Percentiles rank a stretch among this genome's conserved stretches.
These are phyloP conservation scores for Vigna mungo DNA, from an alignment of 306 rosid genomes.

Conservation along the genomic window DNA sequence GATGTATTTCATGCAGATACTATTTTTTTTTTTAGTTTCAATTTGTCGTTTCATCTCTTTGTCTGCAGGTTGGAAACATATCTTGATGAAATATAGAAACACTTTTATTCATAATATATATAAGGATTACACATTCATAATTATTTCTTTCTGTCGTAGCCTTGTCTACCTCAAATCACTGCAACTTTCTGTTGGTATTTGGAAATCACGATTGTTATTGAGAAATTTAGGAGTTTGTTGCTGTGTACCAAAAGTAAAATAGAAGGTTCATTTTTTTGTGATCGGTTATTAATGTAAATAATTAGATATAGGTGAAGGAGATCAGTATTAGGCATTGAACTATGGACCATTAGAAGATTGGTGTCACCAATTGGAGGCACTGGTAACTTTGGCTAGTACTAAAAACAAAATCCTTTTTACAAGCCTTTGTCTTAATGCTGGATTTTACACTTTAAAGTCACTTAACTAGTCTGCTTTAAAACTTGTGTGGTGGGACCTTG, in stretches of 20 bases:
- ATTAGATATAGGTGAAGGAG: conserved; percentile 23
- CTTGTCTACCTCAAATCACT: conserved; percentile 9
- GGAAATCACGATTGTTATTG: neutral
- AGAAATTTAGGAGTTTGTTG: neutral
- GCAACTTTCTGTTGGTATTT: conserved; percentile 20
- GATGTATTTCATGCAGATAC: conserved; percentile 9
- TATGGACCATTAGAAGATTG: neutral
- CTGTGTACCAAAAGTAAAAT: neutral
- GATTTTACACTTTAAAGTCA: neutral
- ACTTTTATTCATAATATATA: neutral
- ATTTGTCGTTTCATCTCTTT: conserved; percentile 6
- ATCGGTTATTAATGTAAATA: conserved; percentile 18
- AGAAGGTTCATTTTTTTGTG: neutral
- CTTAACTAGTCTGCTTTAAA: neutral
- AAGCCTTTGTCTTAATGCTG: conserved; percentile 4
- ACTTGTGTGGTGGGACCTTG: neutral
- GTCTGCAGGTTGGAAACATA: neutral
- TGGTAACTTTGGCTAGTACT: neutral
- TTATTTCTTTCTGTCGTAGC: neutral
- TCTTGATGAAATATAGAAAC: neutral
- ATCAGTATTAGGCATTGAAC: neutral
- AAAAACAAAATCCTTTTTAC: conserved; percentile 1
- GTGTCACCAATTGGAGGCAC: neutral
- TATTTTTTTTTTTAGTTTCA: conserved; percentile 9
- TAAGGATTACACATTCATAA: neutral